Evolutionary conservation across 2,329 filamentous ascomycete genomes (phyloP).

Genomic region (Neofusicoccum parvum): DNA sequence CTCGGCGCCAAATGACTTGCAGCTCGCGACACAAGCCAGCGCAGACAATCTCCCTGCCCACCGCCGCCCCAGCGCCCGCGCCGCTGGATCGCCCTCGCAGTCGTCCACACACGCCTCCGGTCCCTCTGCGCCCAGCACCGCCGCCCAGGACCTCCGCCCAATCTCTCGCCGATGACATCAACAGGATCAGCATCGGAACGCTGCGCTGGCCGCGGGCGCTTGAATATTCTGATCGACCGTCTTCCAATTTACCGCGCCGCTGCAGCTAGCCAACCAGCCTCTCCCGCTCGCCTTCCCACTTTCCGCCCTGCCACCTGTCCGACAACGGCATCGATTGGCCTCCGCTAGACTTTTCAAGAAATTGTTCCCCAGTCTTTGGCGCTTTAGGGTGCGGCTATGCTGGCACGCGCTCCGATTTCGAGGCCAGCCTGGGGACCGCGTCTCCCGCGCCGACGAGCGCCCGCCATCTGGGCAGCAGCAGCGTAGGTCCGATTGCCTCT

Average conservation of each 20-base stretch:
- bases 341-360: background rate
- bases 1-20: background rate
- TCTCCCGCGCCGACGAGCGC: background rate
- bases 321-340: constrained; percentile 3
- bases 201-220: background rate
- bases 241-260: constrained; percentile 8
- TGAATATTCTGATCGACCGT: constrained; percentile 7
- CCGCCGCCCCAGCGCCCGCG: background rate
- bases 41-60: background rate
- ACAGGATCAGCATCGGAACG: background rate
- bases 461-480: background rate
- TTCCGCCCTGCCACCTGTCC: background rate
- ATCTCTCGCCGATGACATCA: constrained; percentile 7
- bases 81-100: constrained; percentile 1
- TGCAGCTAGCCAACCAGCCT: constrained; percentile 6
- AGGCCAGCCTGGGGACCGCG: background rate
- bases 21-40: background rate
- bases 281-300: constrained; percentile 4
- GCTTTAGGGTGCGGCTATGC: background rate
- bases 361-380: constrained; percentile 16
- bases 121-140: no score
- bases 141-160: no score
- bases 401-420: background rate
- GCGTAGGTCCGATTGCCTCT: background rate
- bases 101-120: background rate